Evolutionary conservation across 176 grass and related monocot genomes (phyloP).

Genomic region (Tillandsia leiboldiana): DNA sequence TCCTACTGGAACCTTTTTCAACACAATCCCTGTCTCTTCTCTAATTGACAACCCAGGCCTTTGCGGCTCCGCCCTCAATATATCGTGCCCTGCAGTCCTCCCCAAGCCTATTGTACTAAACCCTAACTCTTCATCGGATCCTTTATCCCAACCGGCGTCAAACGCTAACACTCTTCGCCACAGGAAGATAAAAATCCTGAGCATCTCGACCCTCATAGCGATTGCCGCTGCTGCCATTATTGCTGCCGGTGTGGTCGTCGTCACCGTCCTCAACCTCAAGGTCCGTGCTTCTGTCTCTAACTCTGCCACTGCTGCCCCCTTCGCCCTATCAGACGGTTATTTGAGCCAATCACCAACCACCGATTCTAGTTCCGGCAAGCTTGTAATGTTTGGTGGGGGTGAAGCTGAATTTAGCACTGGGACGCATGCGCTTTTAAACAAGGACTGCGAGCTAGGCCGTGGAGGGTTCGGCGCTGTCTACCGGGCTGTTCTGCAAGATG

Average conservation of each 20-base stretch:
- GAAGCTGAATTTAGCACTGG: conserved; percentile 91
- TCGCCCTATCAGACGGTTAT: conserved; percentile 80
- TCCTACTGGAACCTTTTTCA: conserved; percentile 84
- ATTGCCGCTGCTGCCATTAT: conserved; percentile 86
- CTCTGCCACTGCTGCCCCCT: conserved; percentile 37
- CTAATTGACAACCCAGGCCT: conserved; percentile 68
- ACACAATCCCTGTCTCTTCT: conserved; percentile 69
- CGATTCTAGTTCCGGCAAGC: conserved; percentile 71
- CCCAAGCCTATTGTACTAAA: conserved; percentile 97
- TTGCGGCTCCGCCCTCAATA: conserved; percentile 80
- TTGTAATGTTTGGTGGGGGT: conserved; percentile 90
- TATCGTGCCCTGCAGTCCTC: conserved; percentile 60
- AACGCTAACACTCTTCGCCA: conserved; percentile 33
- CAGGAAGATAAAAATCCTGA: conserved; percentile 78
- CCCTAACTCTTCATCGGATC: conserved; percentile 46
- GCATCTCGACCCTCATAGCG: conserved; percentile 87
- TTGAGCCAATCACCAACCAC: conserved; percentile 80
- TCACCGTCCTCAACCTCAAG: conserved; percentile 77
- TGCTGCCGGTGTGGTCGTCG: conserved; percentile 73
- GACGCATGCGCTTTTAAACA: conserved; percentile 86
- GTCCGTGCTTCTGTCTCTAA: conserved; percentile 38
- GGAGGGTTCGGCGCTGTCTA: conserved; percentile 96
- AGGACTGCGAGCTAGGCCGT: conserved; percentile 95
- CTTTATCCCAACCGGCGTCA: conserved; percentile 19
- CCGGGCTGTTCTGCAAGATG: conserved; percentile 71